Base-by-base conservation (phyloP, 1,284 basidiomycete species). In the Ganoderma sinense region DNA sequence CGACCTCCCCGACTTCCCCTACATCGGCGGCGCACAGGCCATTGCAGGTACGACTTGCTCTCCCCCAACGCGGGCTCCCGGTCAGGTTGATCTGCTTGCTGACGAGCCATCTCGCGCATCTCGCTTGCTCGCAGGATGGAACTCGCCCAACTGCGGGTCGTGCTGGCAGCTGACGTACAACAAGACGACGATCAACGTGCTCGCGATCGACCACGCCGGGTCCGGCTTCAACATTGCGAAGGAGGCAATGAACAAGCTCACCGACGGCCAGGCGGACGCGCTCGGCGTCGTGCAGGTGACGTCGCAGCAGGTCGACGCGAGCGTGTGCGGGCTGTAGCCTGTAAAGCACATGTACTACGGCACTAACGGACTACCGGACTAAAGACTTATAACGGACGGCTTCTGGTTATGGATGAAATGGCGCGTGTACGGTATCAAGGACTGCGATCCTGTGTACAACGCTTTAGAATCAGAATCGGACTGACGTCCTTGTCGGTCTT, bases 101-200 rank as follows among this genome's bases (percentile, higher is more conserved):
- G 14, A 56, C 53, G 53, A 31, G 13, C 29, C 6, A 10, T 18
- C 41, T 11, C 26, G 13, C 33, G 18, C 36, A 2, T 40, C 16
- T 18, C 29, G 5, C 23, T 11, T 48, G 20, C 23, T 11, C 23
- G 40, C 26, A 74, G 83, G 81, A 2, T 87, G 79, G 78, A 81
- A 84, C 76, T 84, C 83, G 4, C n/a, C 77, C 29, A 75, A 77
- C 45, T 87, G 86, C 75, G 85, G 86, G 61, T 80, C 83, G 20
- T 88, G 84, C 79, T 86, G 84, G 81, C 55, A 81, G 68, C 74
- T 87, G 63, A 80, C 77, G 13, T 85, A 82, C 75, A 77, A 78
- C 45, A 79, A 79, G 58, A 81, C 71, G 18, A 82, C 78, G 23
- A 79, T 87, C 70, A 75, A 80, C 65, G 73, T 87, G 23, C 78